These are phyloP conservation scores for Oryza brachyantha DNA, from an alignment of 176 grass and related monocot genomes.

Conservation along the genomic window DNA sequence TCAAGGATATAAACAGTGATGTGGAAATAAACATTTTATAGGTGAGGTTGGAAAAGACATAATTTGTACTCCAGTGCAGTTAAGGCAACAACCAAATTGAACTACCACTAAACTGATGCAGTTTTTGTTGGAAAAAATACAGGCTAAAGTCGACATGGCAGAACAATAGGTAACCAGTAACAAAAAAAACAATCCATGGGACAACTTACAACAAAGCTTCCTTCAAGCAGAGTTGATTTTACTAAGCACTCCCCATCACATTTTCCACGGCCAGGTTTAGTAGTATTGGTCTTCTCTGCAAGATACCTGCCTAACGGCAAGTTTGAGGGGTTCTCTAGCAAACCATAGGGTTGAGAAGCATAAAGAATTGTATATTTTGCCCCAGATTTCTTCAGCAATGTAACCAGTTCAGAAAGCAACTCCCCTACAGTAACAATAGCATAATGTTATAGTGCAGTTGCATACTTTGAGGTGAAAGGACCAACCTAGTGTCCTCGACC, in stretches of 20 bases:
- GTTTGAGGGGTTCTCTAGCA: slow-evolving; percentile 33
- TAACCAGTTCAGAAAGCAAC: slow-evolving; percentile 63
- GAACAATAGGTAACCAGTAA: neutral
- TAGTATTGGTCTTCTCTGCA: slow-evolving; percentile 48
- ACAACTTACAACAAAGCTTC: slow-evolving; percentile 82
- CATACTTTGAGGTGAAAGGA: slow-evolving; percentile 10
- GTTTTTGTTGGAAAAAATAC: neutral
- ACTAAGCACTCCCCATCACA: slow-evolving; percentile 78
- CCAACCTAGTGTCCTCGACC: neutral
- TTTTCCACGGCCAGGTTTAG: slow-evolving; percentile 41
- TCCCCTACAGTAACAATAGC: slow-evolving; percentile 51
- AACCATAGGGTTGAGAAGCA: slow-evolving; percentile 60
- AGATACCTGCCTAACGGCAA: slow-evolving; percentile 64
- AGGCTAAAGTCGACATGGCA: neutral
- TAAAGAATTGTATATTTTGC: slow-evolving; percentile 84
- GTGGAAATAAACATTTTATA: neutral
- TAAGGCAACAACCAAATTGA: neutral
- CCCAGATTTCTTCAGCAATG: slow-evolving; percentile 43
- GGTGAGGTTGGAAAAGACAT: neutral
- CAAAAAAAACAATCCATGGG: neutral
- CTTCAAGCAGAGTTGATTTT: slow-evolving; percentile 89
- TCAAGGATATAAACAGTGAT: neutral
- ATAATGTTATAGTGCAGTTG: neutral
- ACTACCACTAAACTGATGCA: neutral
- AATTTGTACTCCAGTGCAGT: neutral